Base-by-base conservation (phyloP, 2,329 filamentous ascomycete species). In the Calonectria hawksworthii region DNA sequence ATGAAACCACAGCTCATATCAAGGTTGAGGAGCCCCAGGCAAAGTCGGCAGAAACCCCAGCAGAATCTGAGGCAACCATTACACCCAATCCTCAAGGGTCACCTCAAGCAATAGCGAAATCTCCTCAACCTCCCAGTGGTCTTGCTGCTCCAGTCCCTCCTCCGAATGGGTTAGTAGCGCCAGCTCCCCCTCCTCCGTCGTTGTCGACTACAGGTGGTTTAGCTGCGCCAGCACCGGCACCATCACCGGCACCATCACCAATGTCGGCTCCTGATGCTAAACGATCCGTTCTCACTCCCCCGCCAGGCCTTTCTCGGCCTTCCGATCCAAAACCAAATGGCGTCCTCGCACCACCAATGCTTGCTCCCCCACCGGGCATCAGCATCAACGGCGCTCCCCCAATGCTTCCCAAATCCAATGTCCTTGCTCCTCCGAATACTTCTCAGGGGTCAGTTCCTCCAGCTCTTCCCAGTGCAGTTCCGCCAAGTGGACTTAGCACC, bases 371-470 rank as follows among this genome's bases (percentile, higher is more conserved):
- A 3, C 79, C 81, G 30, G 81, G 81, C 13, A 80, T 85, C 66
- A 76, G 74, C 75, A 70, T 79, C 76, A 77, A 79, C 64, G 74
- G 76, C 70, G 34, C 77, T 76, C 74, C 65, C n/a, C 44, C 28
- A 32, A 72, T 28, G 7, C 66, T 34, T 61, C 83, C 85, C 44
- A 88, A 86, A 75, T 88, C 86, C 18, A 85, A 86, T 68, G 83
- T 88, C 30, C 84, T 88, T n/a, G 87, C 87, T 38, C 85, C 83
- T 16, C 87, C 87, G n/a, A 87, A 87, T 73, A 85, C 86, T 13
- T 80, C 83, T 18, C 86, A 86, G 72, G 77, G 59, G 52, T 75
- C 68, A 26, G 65, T 75, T 28, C 79, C 79, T 64, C 78, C 80
- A 16, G 68, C 74, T 26, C 61, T 79, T 13, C 68, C 78, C 30